phyloP scores from a whole-genome alignment of 208 protist species.

The Trypanosoma mega region DNA sequence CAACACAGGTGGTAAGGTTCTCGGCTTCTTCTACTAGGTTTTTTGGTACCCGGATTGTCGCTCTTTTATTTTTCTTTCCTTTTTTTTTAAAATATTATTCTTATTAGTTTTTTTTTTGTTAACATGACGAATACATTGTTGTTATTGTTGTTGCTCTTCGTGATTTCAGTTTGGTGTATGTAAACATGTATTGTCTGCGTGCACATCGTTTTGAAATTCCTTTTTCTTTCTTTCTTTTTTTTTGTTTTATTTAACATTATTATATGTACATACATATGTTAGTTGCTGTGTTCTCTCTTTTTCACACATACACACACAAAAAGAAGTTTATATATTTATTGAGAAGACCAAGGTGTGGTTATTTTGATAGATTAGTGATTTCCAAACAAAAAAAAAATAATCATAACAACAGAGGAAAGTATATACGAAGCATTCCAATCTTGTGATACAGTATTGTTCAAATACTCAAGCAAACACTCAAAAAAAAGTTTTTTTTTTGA shows the following conservation, averaged over 20 bases:
- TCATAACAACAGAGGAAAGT: too few relatives aligned
- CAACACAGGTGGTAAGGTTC: slow-evolving; percentile 99
- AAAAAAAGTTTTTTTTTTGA: too few relatives aligned
- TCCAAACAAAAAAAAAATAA: too few relatives aligned
- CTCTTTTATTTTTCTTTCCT: slow-evolving; percentile 1
- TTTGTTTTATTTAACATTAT: neutral
- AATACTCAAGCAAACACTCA: too few relatives aligned
- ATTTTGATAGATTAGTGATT: too few relatives aligned
- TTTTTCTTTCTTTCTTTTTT: neutral
- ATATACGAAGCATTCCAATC: too few relatives aligned
- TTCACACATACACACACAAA: too few relatives aligned
- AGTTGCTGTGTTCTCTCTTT: too few relatives aligned
- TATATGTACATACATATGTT: neutral
- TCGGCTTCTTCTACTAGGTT: slow-evolving; percentile 99
- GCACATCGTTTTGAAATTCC: too few relatives aligned
- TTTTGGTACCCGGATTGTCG: neutral
- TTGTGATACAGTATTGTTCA: too few relatives aligned
- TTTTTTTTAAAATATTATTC: slow-evolving; percentile 2
- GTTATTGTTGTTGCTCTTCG: slow-evolving; percentile 13
- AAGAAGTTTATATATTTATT: too few relatives aligned
- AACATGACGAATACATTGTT: slow-evolving; percentile 2
- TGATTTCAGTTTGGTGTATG: slow-evolving; percentile 1
- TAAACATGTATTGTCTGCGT: neutral
- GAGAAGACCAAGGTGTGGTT: too few relatives aligned
- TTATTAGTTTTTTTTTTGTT: slow-evolving; percentile 25